Evolutionary conservation across 1,139 yeast species (phyloP).

Genomic region (Ogataea hybrid): DNA sequence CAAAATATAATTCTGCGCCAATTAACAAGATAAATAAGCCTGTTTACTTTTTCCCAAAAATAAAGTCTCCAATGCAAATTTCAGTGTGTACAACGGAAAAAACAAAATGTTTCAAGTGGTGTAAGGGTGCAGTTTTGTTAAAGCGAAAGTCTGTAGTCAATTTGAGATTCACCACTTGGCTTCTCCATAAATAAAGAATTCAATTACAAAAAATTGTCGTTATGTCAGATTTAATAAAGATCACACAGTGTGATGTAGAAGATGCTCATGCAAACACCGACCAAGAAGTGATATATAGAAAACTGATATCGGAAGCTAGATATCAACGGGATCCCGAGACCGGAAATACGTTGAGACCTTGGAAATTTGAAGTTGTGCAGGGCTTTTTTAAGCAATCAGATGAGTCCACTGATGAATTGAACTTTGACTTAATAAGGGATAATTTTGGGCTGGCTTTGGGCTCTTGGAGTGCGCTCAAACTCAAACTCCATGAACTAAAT

Average conservation of each 20-base stretch:
- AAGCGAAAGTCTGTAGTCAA: background rate
- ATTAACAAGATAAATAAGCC: background rate
- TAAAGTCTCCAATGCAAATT: too few species aligned
- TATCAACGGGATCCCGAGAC: slow-evolving; percentile 21
- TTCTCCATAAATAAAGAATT: background rate
- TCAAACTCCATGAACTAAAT: slow-evolving; percentile 40
- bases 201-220: background rate
- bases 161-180: background rate
- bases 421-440: slow-evolving; percentile 44
- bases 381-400: slow-evolving; percentile 57
- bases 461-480: slow-evolving; percentile 46
- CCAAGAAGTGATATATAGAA: slow-evolving; percentile 14
- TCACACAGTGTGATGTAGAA: slow-evolving; percentile 24
- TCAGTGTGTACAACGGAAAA: too few species aligned
- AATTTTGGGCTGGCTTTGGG: slow-evolving; percentile 46
- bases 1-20: slow-evolving; percentile 1
- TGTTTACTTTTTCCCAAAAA: slow-evolving; percentile 21
- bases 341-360: slow-evolving; percentile 31
- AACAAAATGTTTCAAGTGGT: too few species aligned
- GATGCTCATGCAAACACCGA: slow-evolving; percentile 25
- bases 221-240: slow-evolving; percentile 22
- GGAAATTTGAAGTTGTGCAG: slow-evolving; percentile 44
- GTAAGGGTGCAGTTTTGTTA: too few species aligned
- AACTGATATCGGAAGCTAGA: slow-evolving; percentile 8
- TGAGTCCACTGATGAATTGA: slow-evolving; percentile 43